phyloP scores from a whole-genome alignment of 257 asterid species.

The Perilla frutescens region DNA sequence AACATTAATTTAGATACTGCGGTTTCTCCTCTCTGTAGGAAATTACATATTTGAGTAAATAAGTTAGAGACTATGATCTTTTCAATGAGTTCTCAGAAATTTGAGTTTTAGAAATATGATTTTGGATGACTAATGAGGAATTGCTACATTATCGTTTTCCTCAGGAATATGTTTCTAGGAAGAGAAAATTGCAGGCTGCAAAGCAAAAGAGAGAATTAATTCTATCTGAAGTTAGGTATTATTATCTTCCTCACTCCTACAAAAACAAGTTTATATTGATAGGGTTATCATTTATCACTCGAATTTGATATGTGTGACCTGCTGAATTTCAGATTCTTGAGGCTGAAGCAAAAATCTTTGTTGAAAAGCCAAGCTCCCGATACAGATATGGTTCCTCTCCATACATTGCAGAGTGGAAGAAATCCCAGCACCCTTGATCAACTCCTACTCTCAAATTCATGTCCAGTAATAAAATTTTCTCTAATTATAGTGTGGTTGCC shows the following conservation, averaged over 20 bases:
- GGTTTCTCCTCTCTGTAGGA: background rate
- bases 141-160: background rate
- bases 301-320: background rate
- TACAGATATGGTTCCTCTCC: slow-evolving; percentile 10
- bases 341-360: slow-evolving; percentile 42
- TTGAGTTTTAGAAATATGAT: background rate
- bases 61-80: background rate
- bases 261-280: background rate
- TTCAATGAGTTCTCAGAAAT: background rate
- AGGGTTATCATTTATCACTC: background rate
- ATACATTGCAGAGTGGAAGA: slow-evolving; percentile 20
- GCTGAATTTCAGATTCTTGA: slow-evolving; percentile 54
- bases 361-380: slow-evolving; percentile 28
- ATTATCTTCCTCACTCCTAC: background rate
- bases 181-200: slow-evolving; percentile 61
- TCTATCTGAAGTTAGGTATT: slow-evolving; percentile 56
- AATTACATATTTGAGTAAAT: no score
- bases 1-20: background rate
- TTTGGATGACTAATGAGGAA: background rate
- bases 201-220: slow-evolving; percentile 42
- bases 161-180: slow-evolving; percentile 59
- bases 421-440: slow-evolving; percentile 26
- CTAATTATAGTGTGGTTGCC: background rate
- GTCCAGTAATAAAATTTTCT: slow-evolving; percentile 27
- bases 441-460: slow-evolving; percentile 14